A percentile compares a stretch with the other conserved stretches of the same genome.
These are phyloP conservation scores for Hyaloscypha finlandica DNA, from an alignment of 495 filamentous ascomycete genomes.

Conservation along the genomic window DNA sequence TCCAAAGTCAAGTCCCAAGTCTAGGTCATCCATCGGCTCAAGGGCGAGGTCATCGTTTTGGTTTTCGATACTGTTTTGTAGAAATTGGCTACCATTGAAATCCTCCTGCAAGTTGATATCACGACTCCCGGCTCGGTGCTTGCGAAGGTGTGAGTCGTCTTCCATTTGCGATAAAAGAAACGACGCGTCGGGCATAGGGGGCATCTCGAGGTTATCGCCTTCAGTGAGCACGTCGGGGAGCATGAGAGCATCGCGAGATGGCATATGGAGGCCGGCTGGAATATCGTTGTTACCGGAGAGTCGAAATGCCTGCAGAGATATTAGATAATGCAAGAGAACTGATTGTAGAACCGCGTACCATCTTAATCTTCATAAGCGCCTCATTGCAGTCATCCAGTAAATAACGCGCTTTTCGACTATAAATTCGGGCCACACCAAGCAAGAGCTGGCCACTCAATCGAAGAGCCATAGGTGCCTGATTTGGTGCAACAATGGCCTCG, in stretches of 20 bases:
- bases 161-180: slow-evolving; percentile 69
- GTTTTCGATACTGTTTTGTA: slow-evolving; percentile 62
- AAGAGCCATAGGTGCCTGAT: slow-evolving; percentile 92
- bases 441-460: slow-evolving; percentile 92
- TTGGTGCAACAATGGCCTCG: slow-evolving; percentile 88
- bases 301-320: slow-evolving; percentile 64
- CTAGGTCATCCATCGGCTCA: slow-evolving; percentile 52
- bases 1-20: slow-evolving; percentile 60
- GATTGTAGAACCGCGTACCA: slow-evolving; percentile 60
- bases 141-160: slow-evolving; percentile 54
- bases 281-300: slow-evolving; percentile 79
- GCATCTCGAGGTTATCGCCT: slow-evolving; percentile 73
- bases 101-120: slow-evolving; percentile 64
- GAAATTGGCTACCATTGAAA: slow-evolving; percentile 64
- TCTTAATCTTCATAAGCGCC: slow-evolving; percentile 95
- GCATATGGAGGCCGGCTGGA: slow-evolving; percentile 62
- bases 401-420: slow-evolving; percentile 95
- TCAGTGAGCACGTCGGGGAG: slow-evolving; percentile 89
- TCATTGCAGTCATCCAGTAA: slow-evolving; percentile 96
- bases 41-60: slow-evolving; percentile 48
- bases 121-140: slow-evolving; percentile 60
- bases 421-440: slow-evolving; percentile 94
- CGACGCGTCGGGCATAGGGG: slow-evolving; percentile 69
- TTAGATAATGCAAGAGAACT: slow-evolving; percentile 4
- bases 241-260: slow-evolving; percentile 68